These are phyloP conservation scores for Decorospora gaudefroyi DNA, from an alignment of 2,329 filamentous ascomycete species.

Conservation along the genomic window DNA sequence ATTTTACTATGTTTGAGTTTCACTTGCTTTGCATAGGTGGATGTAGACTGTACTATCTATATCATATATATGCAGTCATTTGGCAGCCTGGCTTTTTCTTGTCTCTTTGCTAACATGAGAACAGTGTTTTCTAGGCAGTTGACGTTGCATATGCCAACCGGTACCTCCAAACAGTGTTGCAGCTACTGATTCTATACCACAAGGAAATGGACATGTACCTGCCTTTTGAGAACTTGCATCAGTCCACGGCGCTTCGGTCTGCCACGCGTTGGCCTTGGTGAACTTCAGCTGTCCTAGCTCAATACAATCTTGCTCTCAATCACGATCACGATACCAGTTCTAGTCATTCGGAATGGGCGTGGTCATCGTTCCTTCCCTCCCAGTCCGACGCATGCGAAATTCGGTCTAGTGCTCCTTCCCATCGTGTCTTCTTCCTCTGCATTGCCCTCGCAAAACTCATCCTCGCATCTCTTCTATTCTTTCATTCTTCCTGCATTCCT, in stretches of 20 bases:
- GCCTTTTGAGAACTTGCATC: no score
- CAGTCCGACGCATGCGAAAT: conserved; percentile 20
- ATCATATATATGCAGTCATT: conserved; percentile 20
- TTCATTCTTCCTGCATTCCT: neutral
- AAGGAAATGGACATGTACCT: no score
- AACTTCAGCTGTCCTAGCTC: no score
- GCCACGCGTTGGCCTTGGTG: no score
- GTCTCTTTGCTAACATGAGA: no score
- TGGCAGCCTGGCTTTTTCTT: neutral
- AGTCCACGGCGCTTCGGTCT: no score
- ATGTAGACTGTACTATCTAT: conserved; percentile 25
- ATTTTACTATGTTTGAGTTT: conserved; percentile 20
- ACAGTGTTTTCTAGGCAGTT: no score
- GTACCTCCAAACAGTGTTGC: no score
- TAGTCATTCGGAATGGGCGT: neutral
- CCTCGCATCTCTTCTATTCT: neutral
- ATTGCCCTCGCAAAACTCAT: conserved; percentile 4
- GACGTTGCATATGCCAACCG: no score
- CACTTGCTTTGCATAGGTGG: conserved; percentile 21
- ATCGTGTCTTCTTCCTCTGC: conserved; percentile 12
- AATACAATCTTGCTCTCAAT: no score
- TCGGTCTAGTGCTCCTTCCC: conserved; percentile 20
- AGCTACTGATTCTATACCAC: no score
- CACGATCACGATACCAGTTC: neutral
- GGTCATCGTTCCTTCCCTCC: conserved; percentile 21